Evolutionary conservation across 148 eudicot genomes (phyloP).

Genomic region (Hydrangea macrophylla): DNA sequence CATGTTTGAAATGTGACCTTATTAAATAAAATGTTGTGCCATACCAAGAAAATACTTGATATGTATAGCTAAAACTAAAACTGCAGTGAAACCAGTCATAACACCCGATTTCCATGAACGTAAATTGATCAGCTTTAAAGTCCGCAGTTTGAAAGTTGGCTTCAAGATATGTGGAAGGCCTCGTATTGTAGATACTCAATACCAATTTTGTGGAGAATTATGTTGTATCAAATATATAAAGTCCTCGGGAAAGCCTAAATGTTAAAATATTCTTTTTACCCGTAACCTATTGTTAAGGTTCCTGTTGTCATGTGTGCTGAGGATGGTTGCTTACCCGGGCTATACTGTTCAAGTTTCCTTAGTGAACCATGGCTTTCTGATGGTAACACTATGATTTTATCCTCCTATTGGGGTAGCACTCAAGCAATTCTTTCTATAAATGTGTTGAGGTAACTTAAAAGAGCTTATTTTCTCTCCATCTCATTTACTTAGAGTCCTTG

Average conservation of each 20-base stretch:
- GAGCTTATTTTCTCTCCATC: slow-evolving; percentile 6
- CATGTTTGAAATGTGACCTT: too few species aligned
- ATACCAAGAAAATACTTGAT: not conserved
- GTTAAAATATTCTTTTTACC: not conserved
- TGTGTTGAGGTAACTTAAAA: slow-evolving; percentile 50
- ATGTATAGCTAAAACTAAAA: not conserved
- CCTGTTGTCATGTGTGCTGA: slow-evolving; percentile 83
- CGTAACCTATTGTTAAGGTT: slow-evolving; percentile 46
- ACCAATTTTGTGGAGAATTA: not conserved
- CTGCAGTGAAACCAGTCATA: not conserved
- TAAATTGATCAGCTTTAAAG: not conserved
- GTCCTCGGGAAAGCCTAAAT: not conserved
- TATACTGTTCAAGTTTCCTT: slow-evolving; percentile 56
- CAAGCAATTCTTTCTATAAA: slow-evolving; percentile 74
- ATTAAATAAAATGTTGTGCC: too few species aligned
- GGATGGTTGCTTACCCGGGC: slow-evolving; percentile 81
- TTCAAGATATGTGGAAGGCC: not conserved
- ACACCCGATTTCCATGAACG: not conserved
- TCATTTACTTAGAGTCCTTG: slow-evolving; percentile 1
- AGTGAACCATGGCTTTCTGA: slow-evolving; percentile 85
- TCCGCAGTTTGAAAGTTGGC: not conserved
- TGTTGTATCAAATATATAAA: not conserved
- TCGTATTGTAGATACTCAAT: not conserved
- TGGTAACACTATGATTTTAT: slow-evolving; percentile 70
- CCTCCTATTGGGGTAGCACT: slow-evolving; percentile 82